Percentiles rank a stretch among this genome's conserved stretches.
These are phyloP conservation scores for Hortiboletus campestris DNA, from an alignment of 768 basidiomycete genomes.

Conservation along the genomic window DNA sequence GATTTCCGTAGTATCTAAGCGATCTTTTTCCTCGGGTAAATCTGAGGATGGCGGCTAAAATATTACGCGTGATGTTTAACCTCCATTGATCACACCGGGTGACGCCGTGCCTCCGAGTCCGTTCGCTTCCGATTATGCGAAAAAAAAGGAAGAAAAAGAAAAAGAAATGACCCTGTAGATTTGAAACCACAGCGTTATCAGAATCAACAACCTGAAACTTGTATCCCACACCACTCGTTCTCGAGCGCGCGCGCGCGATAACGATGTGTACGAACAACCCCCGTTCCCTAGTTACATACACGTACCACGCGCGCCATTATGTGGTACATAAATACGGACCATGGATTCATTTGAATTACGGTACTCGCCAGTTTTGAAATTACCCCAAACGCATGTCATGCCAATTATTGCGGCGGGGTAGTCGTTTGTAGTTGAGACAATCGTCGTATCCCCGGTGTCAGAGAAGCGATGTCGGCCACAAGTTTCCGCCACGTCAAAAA, in stretches of 20 bases:
- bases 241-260: slow-evolving; percentile 3
- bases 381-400: slow-evolving; percentile 14
- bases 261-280: slow-evolving; percentile 1
- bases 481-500: too few relatives aligned
- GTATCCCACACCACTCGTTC: background rate
- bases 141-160: slow-evolving; percentile 9
- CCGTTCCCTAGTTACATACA: slow-evolving; percentile 12
- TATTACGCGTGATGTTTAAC: background rate
- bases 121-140: slow-evolving; percentile 25
- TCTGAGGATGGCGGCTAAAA: background rate
- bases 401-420: background rate
- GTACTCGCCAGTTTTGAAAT: slow-evolving; percentile 13
- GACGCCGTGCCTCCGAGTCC: background rate
- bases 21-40: background rate
- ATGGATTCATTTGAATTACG: background rate
- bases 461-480: slow-evolving; percentile 5
- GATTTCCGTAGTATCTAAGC: slow-evolving; percentile 1
- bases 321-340: background rate
- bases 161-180: slow-evolving; percentile 10
- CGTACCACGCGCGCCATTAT: background rate
- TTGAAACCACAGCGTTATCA: slow-evolving; percentile 16
- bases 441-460: background rate
- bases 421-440: background rate
- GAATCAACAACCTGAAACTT: slow-evolving; percentile 16
- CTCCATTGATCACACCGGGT: background rate